Evolutionary conservation across 371 early-diverging fungal genomes (phyloP).

Genomic region (Mucor irregularis): DNA sequence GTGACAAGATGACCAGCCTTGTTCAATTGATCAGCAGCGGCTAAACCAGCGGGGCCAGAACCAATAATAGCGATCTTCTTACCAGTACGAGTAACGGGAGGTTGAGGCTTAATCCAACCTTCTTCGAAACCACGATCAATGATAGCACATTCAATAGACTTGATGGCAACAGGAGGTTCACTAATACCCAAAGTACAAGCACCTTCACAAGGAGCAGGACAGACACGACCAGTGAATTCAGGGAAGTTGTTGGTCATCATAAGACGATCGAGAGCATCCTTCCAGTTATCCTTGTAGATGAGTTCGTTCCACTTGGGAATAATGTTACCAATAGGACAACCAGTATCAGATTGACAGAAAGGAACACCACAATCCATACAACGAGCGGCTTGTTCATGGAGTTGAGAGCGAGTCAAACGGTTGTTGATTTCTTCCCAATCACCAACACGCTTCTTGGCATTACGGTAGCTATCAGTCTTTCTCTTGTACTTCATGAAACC

Average conservation of each 20-base stretch:
- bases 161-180: conserved; percentile 92
- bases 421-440: conserved; percentile 95
- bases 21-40: conserved; percentile 97
- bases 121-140: conserved; percentile 94
- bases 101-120: conserved; percentile 92
- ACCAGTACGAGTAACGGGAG: conserved; percentile 81
- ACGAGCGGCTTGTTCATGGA: conserved; percentile 92
- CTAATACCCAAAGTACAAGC: conserved; percentile 91
- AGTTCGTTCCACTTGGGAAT: conserved; percentile 99
- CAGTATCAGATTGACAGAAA: conserved; percentile 95
- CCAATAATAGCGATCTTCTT: conserved; percentile 89
- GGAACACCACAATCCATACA: conserved; percentile 99
- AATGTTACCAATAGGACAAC: conserved; percentile 96
- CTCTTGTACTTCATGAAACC: conserved; percentile 95
- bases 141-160: conserved; percentile 95
- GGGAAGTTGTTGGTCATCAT: conserved; percentile 98
- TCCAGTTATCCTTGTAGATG: conserved; percentile 93
- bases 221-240: conserved; percentile 73
- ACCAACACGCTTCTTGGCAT: conserved; percentile 73
- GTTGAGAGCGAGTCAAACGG: conserved; percentile 75
- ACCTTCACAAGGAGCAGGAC: conserved; percentile 92
- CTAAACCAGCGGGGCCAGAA: conserved; percentile 94
- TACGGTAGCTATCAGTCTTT: conserved; percentile 84
- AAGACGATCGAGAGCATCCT: conserved; percentile 89
- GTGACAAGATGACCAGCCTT: conserved; percentile 92